Base-by-base conservation (phyloP, 2,329 filamentous ascomycete genomes). In the Botrytis tulipae region DNA sequence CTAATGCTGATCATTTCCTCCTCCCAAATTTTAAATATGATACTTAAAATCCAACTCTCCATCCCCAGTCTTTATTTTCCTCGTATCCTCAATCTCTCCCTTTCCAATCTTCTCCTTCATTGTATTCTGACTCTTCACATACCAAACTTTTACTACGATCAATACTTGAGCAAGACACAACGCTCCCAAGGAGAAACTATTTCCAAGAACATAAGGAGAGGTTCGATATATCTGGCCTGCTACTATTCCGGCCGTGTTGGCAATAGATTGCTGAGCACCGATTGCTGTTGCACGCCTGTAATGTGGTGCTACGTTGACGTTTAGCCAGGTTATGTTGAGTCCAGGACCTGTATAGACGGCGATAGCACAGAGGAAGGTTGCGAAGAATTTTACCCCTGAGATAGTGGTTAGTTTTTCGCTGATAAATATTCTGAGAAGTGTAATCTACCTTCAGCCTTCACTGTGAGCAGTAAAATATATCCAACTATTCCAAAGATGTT, bases 261-360 rank as follows among this genome's bases (percentile, higher is more conserved):
- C 85, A 25, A 85, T 82, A 10, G 83, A 83, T 73, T 84, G 83
- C 73, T 85, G 83, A 68, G 85, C 77, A 14, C 85, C 85, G 63
- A 86, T 84, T 0, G 84, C 83, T 0, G 84, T 84, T 3, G 85
- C 85, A 6, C 85, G 82, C 8, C 83, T 79, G 75, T 85, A 85
- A 73, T 86, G 83, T 4, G 83, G 83, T 32, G 84, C 84, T 14
- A 83, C 79, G 70, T 85, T 86, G 74, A 83, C 82, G 60, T 83
- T 84, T 29, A 86, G 79, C 85, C 85, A 86, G 9, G 84, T 84
- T 67, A 84, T 75, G 76, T 85, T 85, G 25, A 86, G 75, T 0
- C 87, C 87, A 0, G 85, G 82, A 1, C 83, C 83, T 12, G 82
- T 84, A 73, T 87, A 87, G 2, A 85, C 83, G 1, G 84, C 83